Conservation (phyloP, 2,329 filamentous ascomycete species). For the Stachybotrys chartarum region DNA sequence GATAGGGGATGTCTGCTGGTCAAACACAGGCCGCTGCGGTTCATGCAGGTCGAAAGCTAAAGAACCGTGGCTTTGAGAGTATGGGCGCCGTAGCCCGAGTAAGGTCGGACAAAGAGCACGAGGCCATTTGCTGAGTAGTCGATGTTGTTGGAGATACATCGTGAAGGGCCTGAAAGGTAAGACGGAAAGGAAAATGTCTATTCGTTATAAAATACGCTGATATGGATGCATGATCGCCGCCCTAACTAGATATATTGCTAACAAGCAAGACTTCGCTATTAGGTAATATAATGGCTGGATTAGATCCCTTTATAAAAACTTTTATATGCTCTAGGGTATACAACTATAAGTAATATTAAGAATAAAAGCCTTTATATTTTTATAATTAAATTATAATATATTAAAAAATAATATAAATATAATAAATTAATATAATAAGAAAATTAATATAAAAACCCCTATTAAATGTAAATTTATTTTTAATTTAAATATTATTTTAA, state of each 20-base stretch:
- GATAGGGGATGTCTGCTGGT: slow-evolving; percentile 52
- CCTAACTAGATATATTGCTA: not conserved
- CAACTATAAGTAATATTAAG: slow-evolving; percentile 1
- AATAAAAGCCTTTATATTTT: not conserved
- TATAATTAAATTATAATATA: not conserved
- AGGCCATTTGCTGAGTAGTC: not conserved
- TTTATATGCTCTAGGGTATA: not conserved
- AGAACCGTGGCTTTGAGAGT: slow-evolving; percentile 16
- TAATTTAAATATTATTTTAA: too few relatives aligned
- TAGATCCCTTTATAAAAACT: not conserved
- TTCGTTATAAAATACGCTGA: not conserved
- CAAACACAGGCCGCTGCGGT: slow-evolving; percentile 35
- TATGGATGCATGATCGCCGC: not conserved
- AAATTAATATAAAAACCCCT: not conserved
- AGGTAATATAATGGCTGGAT: not conserved
- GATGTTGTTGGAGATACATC: not conserved
- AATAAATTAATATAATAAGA: too few relatives aligned
- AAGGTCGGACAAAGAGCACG: not conserved
- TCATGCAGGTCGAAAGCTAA: slow-evolving; percentile 63
- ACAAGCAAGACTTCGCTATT: not conserved
- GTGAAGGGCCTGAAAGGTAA: not conserved
- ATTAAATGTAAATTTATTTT: too few relatives aligned
- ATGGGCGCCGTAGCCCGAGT: not conserved
- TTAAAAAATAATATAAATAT: not conserved
- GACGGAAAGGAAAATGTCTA: not conserved